phyloP scores from a whole-genome alignment of 1,284 basidiomycete genomes.

The Anthracocystis panici-leucophaei region DNA sequence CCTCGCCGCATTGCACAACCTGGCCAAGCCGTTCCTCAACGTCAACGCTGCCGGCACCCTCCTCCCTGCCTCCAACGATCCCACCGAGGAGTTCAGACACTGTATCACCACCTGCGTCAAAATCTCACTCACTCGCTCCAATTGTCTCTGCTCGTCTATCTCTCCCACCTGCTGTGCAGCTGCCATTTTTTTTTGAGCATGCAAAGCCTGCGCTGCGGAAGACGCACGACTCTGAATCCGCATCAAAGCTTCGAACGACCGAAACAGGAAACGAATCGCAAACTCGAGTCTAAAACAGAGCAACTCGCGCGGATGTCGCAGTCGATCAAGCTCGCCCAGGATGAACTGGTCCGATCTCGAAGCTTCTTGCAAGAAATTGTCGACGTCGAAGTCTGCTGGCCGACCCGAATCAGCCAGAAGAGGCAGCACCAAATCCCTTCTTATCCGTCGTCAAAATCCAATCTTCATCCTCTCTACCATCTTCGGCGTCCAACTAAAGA shows the following conservation, averaged over 20 bases:
- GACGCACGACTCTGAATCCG: constrained; percentile 33
- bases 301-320: constrained; percentile 28
- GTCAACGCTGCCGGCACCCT: constrained; percentile 20
- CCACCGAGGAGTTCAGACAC: constrained; percentile 40
- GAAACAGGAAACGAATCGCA: constrained; percentile 31
- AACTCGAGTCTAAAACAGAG: constrained; percentile 43
- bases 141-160: constrained; percentile 43
- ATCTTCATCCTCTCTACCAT: constrained; percentile 40
- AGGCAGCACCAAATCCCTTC: constrained; percentile 21
- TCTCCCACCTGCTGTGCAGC: constrained; percentile 35
- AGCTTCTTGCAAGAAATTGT: constrained; percentile 23
- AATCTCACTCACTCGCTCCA: constrained; percentile 39
- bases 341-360: constrained; percentile 38
- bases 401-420: constrained; percentile 9
- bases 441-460: constrained; percentile 28
- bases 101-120: constrained; percentile 47
- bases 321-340: constrained; percentile 20
- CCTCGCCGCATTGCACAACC: constrained; percentile 41
- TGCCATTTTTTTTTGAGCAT: constrained; percentile 14
- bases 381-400: constrained; percentile 11
- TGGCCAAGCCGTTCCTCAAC: constrained; percentile 28
- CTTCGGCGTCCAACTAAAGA: constrained; percentile 44
- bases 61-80: constrained; percentile 21
- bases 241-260: constrained; percentile 36
- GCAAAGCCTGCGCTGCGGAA: constrained; percentile 37